These are phyloP conservation scores for Crucihimalaya himalaica DNA, from an alignment of 345 rosid genomes.

Conservation along the genomic window DNA sequence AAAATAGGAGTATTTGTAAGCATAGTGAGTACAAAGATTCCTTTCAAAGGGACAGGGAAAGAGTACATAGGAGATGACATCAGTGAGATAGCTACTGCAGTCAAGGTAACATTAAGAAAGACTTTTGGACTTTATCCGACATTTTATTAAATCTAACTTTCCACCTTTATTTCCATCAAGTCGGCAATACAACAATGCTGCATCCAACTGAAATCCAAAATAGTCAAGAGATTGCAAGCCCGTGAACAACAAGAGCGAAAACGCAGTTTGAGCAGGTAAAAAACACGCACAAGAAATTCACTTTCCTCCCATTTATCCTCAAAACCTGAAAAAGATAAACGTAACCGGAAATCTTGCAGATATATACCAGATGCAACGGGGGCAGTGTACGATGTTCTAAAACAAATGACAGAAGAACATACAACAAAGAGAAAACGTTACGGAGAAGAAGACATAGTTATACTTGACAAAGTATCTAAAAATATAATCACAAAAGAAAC, in stretches of 20 bases:
- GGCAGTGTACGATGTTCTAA: constrained; percentile 74
- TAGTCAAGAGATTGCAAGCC: constrained; percentile 77
- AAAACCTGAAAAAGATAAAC: not conserved
- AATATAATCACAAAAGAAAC: constrained; percentile 69
- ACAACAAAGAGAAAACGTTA: constrained; percentile 60
- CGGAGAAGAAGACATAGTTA: constrained; percentile 51
- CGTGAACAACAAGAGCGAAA: constrained; percentile 94
- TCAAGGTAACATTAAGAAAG: constrained; percentile 55
- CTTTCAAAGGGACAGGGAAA: constrained; percentile 96
- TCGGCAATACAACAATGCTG: constrained; percentile 94
- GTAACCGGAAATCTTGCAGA: constrained; percentile 44
- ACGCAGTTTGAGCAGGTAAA: constrained; percentile 82
- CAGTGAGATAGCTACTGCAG: constrained; percentile 87
- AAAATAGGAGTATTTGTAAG: constrained; percentile 93
- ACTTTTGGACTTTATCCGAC: not conserved
- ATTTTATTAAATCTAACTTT: constrained; percentile 22
- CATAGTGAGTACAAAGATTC: constrained; percentile 94
- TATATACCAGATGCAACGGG: constrained; percentile 81
- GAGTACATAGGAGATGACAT: constrained; percentile 98
- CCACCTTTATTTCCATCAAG: constrained; percentile 45
- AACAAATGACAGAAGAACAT: constrained; percentile 66
- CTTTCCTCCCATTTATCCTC: not conserved
- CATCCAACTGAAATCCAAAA: constrained; percentile 87
- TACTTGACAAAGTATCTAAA: constrained; percentile 62
- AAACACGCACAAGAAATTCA: not conserved